phyloP scores from a whole-genome alignment of 2,329 filamentous ascomycete genomes.

The Trichoderma oligosporum region DNA sequence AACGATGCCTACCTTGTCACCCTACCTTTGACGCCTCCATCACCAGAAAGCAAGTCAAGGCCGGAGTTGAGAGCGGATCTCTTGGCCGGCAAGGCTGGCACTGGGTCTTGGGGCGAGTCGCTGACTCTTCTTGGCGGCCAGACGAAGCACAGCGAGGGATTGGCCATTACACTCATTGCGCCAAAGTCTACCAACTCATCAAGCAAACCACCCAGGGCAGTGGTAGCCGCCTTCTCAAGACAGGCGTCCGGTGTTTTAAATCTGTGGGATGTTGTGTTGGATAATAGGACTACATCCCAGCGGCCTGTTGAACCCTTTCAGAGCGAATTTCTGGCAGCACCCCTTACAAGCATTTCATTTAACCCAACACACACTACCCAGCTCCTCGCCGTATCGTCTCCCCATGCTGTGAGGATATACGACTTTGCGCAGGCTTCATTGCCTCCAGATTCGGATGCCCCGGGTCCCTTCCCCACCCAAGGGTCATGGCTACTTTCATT shows the following conservation, averaged over 20 bases:
- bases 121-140: conserved; percentile 53
- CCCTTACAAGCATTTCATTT: conserved; percentile 55
- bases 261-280: conserved; percentile 56
- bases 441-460: conserved; percentile 47
- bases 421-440: conserved; percentile 55
- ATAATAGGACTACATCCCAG: conserved; percentile 32
- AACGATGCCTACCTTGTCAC: conserved; percentile 56
- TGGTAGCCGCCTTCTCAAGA: conserved; percentile 58
- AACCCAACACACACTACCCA: conserved; percentile 58
- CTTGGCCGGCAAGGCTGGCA: conserved; percentile 53
- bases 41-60: conserved; percentile 55
- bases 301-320: conserved; percentile 51
- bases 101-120: conserved; percentile 61
- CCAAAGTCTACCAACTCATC: conserved; percentile 40
- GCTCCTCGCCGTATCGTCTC: conserved; percentile 53
- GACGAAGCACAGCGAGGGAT: conserved; percentile 48
- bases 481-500: conserved; percentile 63
- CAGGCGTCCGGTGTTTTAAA: conserved; percentile 57
- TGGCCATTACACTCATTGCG: conserved; percentile 52
- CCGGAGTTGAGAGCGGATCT: conserved; percentile 50
- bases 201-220: conserved; percentile 38
- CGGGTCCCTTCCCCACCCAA: conserved; percentile 51
- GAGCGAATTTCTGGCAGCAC: conserved; percentile 54
- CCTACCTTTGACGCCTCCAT: conserved; percentile 59
- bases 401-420: conserved; percentile 58